These are phyloP conservation scores for Aspergillus flavus DNA, from an alignment of 2,329 filamentous ascomycete species.

Conservation along the genomic window DNA sequence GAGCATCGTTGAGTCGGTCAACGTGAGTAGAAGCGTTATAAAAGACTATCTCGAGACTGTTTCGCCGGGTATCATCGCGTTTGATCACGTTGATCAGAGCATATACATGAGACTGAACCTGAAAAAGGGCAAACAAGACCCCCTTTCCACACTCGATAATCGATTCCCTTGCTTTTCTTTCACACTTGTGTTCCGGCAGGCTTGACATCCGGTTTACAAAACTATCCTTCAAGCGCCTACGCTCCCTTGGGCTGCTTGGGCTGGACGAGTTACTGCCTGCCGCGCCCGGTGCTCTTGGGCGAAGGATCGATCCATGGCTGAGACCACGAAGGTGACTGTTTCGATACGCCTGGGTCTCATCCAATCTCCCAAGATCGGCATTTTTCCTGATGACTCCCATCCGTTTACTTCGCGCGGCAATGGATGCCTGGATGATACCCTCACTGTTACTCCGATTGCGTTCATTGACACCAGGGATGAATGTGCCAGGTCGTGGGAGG, in stretches of 20 bases:
- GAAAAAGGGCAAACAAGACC: constrained; percentile 58
- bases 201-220: constrained; percentile 58
- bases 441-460: constrained; percentile 65
- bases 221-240: constrained; percentile 44
- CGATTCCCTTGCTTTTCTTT: constrained; percentile 50
- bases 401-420: constrained; percentile 55
- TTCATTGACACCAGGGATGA: constrained; percentile 65
- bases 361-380: constrained; percentile 55
- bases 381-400: constrained; percentile 64
- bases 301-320: constrained; percentile 58
- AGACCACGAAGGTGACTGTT: constrained; percentile 59
- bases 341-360: constrained; percentile 55
- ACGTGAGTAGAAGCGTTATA: constrained; percentile 60
- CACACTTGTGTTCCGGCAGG: constrained; percentile 58
- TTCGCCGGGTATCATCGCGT: constrained; percentile 49
- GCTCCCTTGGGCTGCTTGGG: constrained; percentile 48
- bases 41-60: constrained; percentile 58
- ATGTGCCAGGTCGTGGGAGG: constrained; percentile 71
- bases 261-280: constrained; percentile 46
- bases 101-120: constrained; percentile 52
- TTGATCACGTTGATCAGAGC: constrained; percentile 52
- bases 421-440: constrained; percentile 55
- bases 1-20: constrained; percentile 57
- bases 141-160: constrained; percentile 59
- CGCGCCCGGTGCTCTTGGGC: constrained; percentile 37